Evolutionary conservation across 139 green algal species (phyloP).

Genomic region (Picochlorum sp.): DNA sequence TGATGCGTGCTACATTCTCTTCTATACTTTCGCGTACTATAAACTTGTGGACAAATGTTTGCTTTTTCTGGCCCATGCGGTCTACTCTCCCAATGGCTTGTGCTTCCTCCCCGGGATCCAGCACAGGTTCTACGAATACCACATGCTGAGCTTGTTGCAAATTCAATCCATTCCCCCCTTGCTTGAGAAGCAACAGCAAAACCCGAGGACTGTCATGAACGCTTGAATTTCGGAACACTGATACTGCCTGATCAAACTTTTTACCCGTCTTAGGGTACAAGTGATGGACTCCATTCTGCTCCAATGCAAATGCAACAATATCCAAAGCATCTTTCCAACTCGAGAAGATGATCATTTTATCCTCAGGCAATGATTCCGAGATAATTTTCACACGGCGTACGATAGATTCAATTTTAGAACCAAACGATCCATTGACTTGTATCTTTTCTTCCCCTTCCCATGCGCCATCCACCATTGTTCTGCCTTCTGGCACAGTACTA

Average conservation of each 20-base stretch:
- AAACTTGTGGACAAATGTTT: conserved; percentile 68
- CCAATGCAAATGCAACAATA: conserved; percentile 56
- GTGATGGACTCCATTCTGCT: conserved; percentile 41
- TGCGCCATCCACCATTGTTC: neutral
- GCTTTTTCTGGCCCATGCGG: conserved; percentile 56
- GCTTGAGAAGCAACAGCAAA: conserved; percentile 66
- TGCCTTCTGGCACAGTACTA: neutral
- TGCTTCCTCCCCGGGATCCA: conserved; percentile 39
- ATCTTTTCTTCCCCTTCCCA: conserved; percentile 14
- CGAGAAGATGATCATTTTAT: conserved; percentile 64
- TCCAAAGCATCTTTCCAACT: conserved; percentile 73
- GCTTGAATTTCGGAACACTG: conserved; percentile 35
- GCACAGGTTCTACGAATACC: conserved; percentile 65
- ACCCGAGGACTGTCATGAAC: conserved; percentile 24
- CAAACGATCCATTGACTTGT: conserved; percentile 53
- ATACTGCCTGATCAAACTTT: conserved; percentile 44
- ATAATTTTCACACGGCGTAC: conserved; percentile 58
- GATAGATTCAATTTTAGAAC: conserved; percentile 76
- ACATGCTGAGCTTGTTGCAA: conserved; percentile 78
- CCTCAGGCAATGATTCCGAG: conserved; percentile 12
- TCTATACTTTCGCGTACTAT: conserved; percentile 64
- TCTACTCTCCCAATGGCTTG: conserved; percentile 60
- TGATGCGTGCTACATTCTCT: conserved; percentile 60
- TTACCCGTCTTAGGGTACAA: conserved; percentile 30
- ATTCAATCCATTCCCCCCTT: conserved; percentile 69